Base-by-base conservation (phyloP, 108 stramenopile genomes). In the Mayamaea pseudoterrestris region DNA sequence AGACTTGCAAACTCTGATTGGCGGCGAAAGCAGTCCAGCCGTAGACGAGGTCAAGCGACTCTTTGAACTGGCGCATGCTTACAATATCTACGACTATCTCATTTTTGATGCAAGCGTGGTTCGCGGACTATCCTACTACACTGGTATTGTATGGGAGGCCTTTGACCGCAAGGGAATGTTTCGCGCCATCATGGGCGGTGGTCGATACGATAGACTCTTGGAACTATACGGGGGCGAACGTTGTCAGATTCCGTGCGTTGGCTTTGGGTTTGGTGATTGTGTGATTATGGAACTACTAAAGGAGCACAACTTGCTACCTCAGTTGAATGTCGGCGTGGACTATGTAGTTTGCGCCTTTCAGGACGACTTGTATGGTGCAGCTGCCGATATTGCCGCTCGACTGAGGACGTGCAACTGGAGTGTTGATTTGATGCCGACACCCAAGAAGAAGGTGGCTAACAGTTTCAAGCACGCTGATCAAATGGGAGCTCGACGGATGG, bases 201-300 rank as follows among this genome's bases (percentile, higher is more conserved):
- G 96, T 32, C 77, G 96, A 24, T 98, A 98, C 60, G 94, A 98
- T 54, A 73, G 80, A 49, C 61, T 98, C 12, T 56, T 98, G 27
- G 89, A 95, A 66, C 73, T 85, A 1, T 94, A 94, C 52, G 96
- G 96, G 11, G 94, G 90, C n/a, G 86, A 93, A 35, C 59, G 55
- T 24, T 69, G 68, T 44, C 70, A 89, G 6, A 78, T 90, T 18
- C 91, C 96, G 8, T 94, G 94, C 22, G 90, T 78, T 21, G 97
- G 97, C 18, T 98, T 98, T 63, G 97, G 97, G 12, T 96, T 98
- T 57, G 94, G 97, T 16, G 97, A 98, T 62, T 95, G 94, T 25
- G 97, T 98, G 11, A 94, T 98, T 42, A 83, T 96, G 47, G 97
- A 98, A 44, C 68, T 98, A 29, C 56, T 98, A 40, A 71, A 76